Evolutionary conservation across 768 basidiomycete genomes (phyloP), one percentile per base, ranked within the genome.

Genomic region (Suillus cothurnatus): DNA sequence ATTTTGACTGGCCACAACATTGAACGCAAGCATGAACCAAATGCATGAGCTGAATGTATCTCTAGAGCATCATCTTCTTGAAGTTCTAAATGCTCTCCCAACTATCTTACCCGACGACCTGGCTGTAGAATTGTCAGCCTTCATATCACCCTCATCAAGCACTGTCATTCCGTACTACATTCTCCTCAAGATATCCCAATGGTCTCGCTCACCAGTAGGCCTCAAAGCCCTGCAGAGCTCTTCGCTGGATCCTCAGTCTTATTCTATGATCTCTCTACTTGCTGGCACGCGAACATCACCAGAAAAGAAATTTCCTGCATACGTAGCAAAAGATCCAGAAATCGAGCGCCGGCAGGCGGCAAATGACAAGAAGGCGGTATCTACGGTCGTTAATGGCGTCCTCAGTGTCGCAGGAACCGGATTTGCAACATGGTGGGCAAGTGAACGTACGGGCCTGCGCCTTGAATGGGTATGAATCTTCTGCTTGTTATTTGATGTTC

Each of bases 261-360:
- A 91, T 73, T 78, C 82, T 7, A 93, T 92, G 87, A 78, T 93
- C 45, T 79, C 91, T 23, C 80, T 95, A 41, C 85, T 95, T 6
- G 92, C 93, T 19, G 93, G 93, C 43, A 83, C 88, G 7, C 85
- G 82, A 52, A 89, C 92, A n/a, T 92, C 91, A 7, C 93, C 93
- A 26, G 87, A 91, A 64, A 85, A 89, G 62, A 86, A 82, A 41
- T 91, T 92, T 66, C 87, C 87, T 38, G 68, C 77, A 11, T 85
- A 87, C 69, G 64, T 71, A 5, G 82, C 80, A 26, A 77, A 74
- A 64, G 82, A 82, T 64, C 83, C 82, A 36, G 82, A 85, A 67
- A 79, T 84, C 63, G 72, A 84, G 17, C 81, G 80, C 53, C 80
- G 78, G 50, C 77, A 81, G 41, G 83, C 76, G 61, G 75, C 77